These are phyloP conservation scores for Selenicereus undatus DNA, from an alignment of 148 eudicot species.

Conservation along the genomic window DNA sequence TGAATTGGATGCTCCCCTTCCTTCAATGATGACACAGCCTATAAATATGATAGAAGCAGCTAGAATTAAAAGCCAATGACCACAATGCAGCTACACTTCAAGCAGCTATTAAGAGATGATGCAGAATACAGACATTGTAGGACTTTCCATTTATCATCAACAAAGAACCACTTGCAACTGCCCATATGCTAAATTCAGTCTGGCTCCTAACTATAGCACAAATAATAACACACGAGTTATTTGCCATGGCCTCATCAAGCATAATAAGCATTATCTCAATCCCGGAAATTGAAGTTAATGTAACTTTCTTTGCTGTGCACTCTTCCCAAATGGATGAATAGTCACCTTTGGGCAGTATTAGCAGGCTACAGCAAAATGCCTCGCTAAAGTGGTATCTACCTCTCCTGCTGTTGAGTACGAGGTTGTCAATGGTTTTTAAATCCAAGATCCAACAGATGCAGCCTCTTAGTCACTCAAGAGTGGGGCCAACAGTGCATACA, in stretches of 20 bases:
- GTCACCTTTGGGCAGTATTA: background rate
- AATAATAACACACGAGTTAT: background rate
- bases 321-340: background rate
- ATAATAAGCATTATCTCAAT: background rate
- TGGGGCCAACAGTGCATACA: background rate
- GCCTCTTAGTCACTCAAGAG: background rate
- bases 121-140: background rate
- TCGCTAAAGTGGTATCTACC: background rate
- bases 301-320: background rate
- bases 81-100: constrained; percentile 8
- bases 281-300: background rate
- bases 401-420: background rate
- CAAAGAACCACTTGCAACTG: constrained; percentile 5
- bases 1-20: constrained; percentile 37
- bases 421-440: background rate
- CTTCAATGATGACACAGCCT: constrained; percentile 71
- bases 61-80: background rate
- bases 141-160: background rate
- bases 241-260: background rate
- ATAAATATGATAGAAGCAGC: constrained; percentile 15
- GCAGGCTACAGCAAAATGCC: background rate
- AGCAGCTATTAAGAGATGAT: background rate
- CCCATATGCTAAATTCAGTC: background rate
- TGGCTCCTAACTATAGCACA: background rate
- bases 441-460: background rate